Evolutionary conservation across 1,284 basidiomycete genomes (phyloP), one percentile per base, ranked within the genome.

Genomic region (Marasmius tenuissimus): DNA sequence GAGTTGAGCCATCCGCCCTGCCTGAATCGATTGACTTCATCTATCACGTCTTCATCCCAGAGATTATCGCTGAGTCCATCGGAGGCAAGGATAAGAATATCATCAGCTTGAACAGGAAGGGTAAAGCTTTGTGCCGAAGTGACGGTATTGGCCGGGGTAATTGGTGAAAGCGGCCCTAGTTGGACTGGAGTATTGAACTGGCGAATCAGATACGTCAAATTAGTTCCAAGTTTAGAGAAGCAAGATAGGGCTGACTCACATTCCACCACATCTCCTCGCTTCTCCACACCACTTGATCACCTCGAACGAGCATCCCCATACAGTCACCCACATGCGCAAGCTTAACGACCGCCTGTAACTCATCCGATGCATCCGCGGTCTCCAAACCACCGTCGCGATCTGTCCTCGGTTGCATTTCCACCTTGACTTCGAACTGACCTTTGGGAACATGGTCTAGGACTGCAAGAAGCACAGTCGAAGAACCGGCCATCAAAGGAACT

Each of bases 261-360:
- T 78, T 81, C 83, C 95, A 96, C 86, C 96, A 96, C 90, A 97
- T 97, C 76, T 98, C 96, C 60, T 93, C 86, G 51, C 89, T 93
- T 47, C 95, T 84, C 87, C 96, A 97, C 3, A 91, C 86, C 47
- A 97, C 85, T 63, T 88, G 81, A 14, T 91, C 89, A 4, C 84
- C 84, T 6, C 94, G 85, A 34, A 97, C 86, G 47, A 97, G 81
- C 82, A 94, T 89, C 22, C 92, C 87, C 82, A 91, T 89, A 71
- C 94, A 97, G 73, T 98, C 96, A 20, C 96, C 96, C 8, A 98
- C 75, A 70, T 98, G 96, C 0, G 96, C 96, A 38, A 98, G 89
- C 58, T 89, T 86, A 49, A 98, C 82, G 56, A 95, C 88, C 10
- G 93, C 90, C 60, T 91, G 86, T 65, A 57, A n/a, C 59, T 66